These are phyloP conservation scores for Byssochlamys sp. DNA, from an alignment of 2,329 filamentous ascomycete species.

Conservation along the genomic window DNA sequence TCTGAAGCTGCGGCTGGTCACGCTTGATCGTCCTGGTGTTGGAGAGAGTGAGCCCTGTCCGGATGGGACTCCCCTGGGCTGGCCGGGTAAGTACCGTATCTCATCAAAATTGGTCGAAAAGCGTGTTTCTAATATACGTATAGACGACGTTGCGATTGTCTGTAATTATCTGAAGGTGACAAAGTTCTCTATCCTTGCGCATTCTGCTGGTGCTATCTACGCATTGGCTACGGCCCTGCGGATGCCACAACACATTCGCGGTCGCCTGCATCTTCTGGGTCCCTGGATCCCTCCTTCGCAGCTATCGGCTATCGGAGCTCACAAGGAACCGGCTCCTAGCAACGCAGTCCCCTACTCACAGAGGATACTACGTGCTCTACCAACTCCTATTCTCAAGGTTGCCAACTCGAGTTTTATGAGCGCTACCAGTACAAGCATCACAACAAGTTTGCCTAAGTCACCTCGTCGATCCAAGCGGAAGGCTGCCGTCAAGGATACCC, in stretches of 20 bases:
- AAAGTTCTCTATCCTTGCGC: slow-evolving; percentile 90
- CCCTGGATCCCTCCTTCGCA: slow-evolving; percentile 90
- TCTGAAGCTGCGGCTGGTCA: slow-evolving; percentile 79
- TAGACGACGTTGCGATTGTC: slow-evolving; percentile 80
- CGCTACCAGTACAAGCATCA: slow-evolving; percentile 77
- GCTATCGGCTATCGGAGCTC: slow-evolving; percentile 68
- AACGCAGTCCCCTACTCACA: slow-evolving; percentile 87
- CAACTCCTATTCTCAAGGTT: slow-evolving; percentile 81
- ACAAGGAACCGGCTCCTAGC: slow-evolving; percentile 64
- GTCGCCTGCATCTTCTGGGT: slow-evolving; percentile 83
- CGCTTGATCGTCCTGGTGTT: slow-evolving; percentile 84
- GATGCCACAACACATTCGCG: slow-evolving; percentile 91
- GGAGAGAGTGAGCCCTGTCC: slow-evolving; percentile 80
- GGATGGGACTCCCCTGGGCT: slow-evolving; percentile 78
- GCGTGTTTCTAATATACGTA: slow-evolving; percentile 24
- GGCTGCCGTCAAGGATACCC: slow-evolving; percentile 29
- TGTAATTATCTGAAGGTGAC: slow-evolving; percentile 85
- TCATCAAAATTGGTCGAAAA: slow-evolving; percentile 13
- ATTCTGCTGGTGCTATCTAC: slow-evolving; percentile 96
- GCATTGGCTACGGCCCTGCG: slow-evolving; percentile 87
- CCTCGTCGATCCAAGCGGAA: slow-evolving; percentile 54
- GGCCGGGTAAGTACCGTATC: slow-evolving; percentile 61
- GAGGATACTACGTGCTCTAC: slow-evolving; percentile 77
- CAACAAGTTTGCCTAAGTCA: slow-evolving; percentile 63
- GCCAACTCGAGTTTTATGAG: slow-evolving; percentile 95